Evolutionary conservation across 2,329 filamentous ascomycete genomes (phyloP).

Genomic region (Helicocarpus griseus): DNA sequence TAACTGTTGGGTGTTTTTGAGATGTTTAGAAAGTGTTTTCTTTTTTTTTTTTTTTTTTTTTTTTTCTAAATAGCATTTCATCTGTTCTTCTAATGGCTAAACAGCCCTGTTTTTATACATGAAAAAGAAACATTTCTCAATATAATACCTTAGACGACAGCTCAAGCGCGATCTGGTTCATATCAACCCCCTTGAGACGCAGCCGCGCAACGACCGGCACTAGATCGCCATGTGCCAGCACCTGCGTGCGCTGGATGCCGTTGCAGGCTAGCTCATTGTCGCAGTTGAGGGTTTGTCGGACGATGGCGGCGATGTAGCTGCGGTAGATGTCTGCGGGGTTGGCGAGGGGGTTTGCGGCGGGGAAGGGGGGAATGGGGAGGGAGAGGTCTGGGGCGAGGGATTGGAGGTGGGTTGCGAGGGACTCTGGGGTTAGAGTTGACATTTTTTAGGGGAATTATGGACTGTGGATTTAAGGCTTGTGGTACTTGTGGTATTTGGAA

Average conservation of each 20-base stretch:
- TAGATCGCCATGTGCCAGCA: conserved; percentile 74
- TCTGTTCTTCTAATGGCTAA: too few species aligned
- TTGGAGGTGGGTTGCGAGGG: too few species aligned
- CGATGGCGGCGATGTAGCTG: conserved; percentile 60
- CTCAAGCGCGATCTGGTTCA: neutral
- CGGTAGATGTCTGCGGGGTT: conserved; percentile 77
- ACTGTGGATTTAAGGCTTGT: too few species aligned
- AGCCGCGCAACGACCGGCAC: conserved; percentile 70
- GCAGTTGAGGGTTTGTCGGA: conserved; percentile 60
- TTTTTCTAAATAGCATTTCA: too few species aligned
- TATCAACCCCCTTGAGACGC: conserved; percentile 53
- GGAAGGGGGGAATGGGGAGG: conserved; percentile 23
- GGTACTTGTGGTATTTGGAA: too few species aligned
- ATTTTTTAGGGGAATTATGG: too few species aligned
- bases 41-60: too few species aligned
- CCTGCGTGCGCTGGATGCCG: conserved; percentile 66
- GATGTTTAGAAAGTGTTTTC: too few species aligned
- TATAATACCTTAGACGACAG: neutral
- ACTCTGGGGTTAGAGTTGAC: too few species aligned
- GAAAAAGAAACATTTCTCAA: neutral
- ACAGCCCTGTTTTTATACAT: too few species aligned
- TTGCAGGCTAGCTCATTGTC: conserved; percentile 63
- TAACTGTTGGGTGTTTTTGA: too few species aligned
- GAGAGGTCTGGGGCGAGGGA: too few species aligned
- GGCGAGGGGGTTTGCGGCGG: conserved; percentile 53